Percentiles rank a stretch among this genome's conserved stretches.
Evolutionary conservation across 2,329 filamentous ascomycete species (phyloP).

Genomic region (Aspergillus uvarum): DNA sequence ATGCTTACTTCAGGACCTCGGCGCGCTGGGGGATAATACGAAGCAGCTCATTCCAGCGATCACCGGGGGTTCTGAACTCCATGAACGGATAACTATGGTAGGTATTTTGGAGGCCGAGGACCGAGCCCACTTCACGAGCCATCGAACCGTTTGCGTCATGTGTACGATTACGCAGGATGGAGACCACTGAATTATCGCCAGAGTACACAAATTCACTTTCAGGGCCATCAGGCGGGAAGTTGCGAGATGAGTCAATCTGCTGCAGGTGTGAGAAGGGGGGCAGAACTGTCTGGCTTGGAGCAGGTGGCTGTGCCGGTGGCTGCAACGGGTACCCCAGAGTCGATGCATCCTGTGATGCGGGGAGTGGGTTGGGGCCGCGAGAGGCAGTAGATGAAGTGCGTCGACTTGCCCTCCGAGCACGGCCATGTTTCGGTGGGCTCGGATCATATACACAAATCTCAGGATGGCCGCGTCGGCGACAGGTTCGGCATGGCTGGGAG

Average conservation of each 20-base stretch:
- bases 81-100: slow-evolving; percentile 33
- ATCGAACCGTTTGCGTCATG: slow-evolving; percentile 30
- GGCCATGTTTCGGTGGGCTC: neutral
- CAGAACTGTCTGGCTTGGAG: neutral
- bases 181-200: slow-evolving; percentile 34
- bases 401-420: neutral
- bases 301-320: neutral
- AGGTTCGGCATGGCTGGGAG: slow-evolving; percentile 29
- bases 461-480: slow-evolving; percentile 28
- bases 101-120: slow-evolving; percentile 34
- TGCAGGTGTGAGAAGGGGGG: neutral
- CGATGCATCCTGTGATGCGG: neutral
- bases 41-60: slow-evolving; percentile 28
- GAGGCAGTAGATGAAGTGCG: neutral
- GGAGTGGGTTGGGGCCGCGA: neutral
- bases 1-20: slow-evolving; percentile 29
- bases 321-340: neutral
- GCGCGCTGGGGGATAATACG: slow-evolving; percentile 24
- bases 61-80: slow-evolving; percentile 25
- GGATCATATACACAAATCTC: slow-evolving; percentile 29
- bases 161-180: slow-evolving; percentile 27
- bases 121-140: slow-evolving; percentile 29
- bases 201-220: slow-evolving; percentile 27
- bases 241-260: neutral
- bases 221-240: neutral